Conservation (phyloP, 2,329 filamentous ascomycete species). For the Corinectria fuckeliana region DNA sequence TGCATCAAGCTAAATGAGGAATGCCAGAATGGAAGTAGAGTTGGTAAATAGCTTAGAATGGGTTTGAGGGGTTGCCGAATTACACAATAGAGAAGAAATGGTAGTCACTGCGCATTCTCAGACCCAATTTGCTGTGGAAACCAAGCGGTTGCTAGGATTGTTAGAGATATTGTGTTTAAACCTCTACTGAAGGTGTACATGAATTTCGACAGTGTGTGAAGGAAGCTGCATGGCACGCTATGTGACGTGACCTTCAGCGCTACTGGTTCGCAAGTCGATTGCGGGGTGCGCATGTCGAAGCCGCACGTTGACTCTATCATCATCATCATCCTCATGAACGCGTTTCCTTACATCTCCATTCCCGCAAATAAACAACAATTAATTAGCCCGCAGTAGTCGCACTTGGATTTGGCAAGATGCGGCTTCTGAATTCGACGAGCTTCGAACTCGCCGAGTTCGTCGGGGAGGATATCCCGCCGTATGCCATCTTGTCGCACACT, state of each 20-base stretch:
- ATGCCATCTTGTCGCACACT: conserved; percentile 17
- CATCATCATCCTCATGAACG: neutral
- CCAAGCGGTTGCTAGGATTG: no score
- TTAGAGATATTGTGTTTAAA: no score
- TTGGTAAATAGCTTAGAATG: neutral
- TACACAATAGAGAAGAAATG: no score
- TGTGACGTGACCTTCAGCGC: neutral
- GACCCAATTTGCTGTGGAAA: no score
- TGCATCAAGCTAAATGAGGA: neutral
- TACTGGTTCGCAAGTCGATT: neutral
- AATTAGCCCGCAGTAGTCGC: neutral
- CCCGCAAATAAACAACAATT: neutral
- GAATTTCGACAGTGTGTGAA: no score
- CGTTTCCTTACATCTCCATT: neutral
- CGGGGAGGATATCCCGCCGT: conserved; percentile 6
- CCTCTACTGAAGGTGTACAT: no score
- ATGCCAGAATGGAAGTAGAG: neutral
- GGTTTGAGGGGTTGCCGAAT: no score
- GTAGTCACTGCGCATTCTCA: neutral
- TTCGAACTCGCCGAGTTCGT: conserved; percentile 10
- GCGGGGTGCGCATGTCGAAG: neutral
- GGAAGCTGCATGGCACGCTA: no score
- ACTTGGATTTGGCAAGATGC: neutral
- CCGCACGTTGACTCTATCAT: neutral
- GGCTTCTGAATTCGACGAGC: conserved; percentile 4